Conservation (phyloP, 164 flowering plant species). For the Vitis rupestris region DNA sequence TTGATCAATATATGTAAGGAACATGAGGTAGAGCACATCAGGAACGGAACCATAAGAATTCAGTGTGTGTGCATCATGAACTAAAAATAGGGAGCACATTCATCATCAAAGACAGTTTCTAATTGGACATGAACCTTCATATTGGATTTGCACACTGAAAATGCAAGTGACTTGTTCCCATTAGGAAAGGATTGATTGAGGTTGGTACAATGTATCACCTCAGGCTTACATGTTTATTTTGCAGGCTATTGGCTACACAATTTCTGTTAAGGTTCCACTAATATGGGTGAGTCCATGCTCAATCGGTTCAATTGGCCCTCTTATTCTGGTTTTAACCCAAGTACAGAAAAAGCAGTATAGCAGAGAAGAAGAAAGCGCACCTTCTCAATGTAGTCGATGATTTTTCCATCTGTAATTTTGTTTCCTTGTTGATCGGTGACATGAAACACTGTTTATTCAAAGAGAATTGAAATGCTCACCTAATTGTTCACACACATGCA, state of each 20-base stretch:
- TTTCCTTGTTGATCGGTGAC: slow-evolving; percentile 70
- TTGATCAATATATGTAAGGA: too few relatives aligned
- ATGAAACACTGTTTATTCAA: slow-evolving; percentile 53
- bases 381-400: slow-evolving; percentile 78
- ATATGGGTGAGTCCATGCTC: not conserved
- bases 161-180: too few relatives aligned
- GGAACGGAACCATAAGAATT: too few relatives aligned
- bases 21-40: too few relatives aligned
- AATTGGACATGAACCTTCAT: not conserved
- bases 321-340: not conserved
- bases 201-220: too few relatives aligned
- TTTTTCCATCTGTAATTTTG: slow-evolving; percentile 57
- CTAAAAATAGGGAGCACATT: too few relatives aligned
- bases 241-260: too few relatives aligned
- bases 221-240: too few relatives aligned
- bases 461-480: not conserved
- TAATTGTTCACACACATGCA: not conserved
- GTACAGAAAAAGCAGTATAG: not conserved
- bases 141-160: not conserved
- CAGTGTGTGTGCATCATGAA: too few relatives aligned
- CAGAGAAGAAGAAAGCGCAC: slow-evolving; percentile 25
- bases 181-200: too few relatives aligned
- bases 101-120: not conserved
- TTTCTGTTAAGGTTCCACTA: not conserved
- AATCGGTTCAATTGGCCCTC: not conserved